These are phyloP conservation scores for Heterobasidion occidentale DNA, from an alignment of 1,284 basidiomycete genomes.

Conservation along the genomic window DNA sequence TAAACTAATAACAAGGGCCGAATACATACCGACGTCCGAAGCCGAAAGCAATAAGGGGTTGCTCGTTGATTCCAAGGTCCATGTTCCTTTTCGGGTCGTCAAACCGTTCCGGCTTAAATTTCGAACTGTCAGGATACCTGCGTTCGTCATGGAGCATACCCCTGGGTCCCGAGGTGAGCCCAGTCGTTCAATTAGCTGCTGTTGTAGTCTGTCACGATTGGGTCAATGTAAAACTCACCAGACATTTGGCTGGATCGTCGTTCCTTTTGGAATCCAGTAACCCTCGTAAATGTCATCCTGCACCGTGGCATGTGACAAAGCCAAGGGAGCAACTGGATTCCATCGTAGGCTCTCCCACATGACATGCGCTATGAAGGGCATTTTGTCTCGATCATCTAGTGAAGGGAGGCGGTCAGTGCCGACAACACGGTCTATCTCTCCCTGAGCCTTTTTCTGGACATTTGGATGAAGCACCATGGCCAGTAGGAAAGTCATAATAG, in stretches of 20 bases:
- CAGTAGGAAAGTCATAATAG: background rate
- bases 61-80: background rate
- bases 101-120: conserved; percentile 2
- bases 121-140: background rate
- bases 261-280: conserved; percentile 4
- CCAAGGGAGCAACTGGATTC: background rate
- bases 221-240: background rate
- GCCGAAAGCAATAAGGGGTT: background rate
- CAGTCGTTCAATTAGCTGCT: background rate
- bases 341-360: background rate
- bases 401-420: conserved; percentile 3
- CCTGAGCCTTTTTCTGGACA: conserved; percentile 2
- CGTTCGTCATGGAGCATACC: conserved; percentile 1
- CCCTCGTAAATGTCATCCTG: conserved; percentile 4
- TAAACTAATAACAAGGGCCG: conserved; percentile 7
- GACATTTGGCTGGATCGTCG: background rate
- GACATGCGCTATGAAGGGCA: conserved; percentile 4
- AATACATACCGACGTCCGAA: conserved; percentile 1
- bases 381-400: background rate
- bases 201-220: background rate
- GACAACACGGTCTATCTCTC: conserved; percentile 2
- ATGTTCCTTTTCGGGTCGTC: background rate
- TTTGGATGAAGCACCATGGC: conserved; percentile 6
- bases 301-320: background rate
- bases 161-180: background rate